Conservation (phyloP, 441 rosid species). For the Pelargonium cotyledonis region DNA sequence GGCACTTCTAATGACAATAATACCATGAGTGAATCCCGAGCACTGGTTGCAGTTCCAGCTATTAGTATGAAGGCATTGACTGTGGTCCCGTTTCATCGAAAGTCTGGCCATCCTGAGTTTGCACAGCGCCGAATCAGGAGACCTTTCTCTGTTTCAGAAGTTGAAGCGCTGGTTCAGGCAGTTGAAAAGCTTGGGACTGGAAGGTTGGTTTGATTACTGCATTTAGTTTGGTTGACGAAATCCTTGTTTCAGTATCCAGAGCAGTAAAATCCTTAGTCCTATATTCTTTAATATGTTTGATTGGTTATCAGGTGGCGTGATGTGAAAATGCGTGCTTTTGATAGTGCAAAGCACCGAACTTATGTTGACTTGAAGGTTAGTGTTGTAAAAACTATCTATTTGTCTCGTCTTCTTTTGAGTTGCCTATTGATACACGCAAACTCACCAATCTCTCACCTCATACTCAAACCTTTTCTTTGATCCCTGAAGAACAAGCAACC, state of each 20-base stretch:
- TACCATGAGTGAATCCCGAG: slow-evolving; percentile 41
- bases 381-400: slow-evolving; percentile 10
- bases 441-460: too few species aligned
- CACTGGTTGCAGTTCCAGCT: slow-evolving; percentile 47
- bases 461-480: too few species aligned
- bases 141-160: slow-evolving; percentile 98
- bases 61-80: slow-evolving; percentile 47
- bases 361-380: slow-evolving; percentile 92
- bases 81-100: slow-evolving; percentile 51
- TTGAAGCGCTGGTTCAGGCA: slow-evolving; percentile 93
- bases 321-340: slow-evolving; percentile 79
- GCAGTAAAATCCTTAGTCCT: neutral
- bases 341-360: slow-evolving; percentile 86
- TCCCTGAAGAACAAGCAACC: too few species aligned
- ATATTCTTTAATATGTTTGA: neutral
- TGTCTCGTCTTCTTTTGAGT: neutral
- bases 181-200: slow-evolving; percentile 98
- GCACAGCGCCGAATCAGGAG: slow-evolving; percentile 94
- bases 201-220: slow-evolving; percentile 42
- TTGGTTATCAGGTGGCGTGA: slow-evolving; percentile 75
- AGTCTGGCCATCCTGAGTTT: slow-evolving; percentile 53
- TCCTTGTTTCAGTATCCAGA: neutral
- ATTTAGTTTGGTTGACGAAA: neutral
- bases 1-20: slow-evolving; percentile 35
- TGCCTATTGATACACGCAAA: too few species aligned